These are phyloP conservation scores for Hanseniaspora nectarophila DNA, from an alignment of 805 yeast species.

Conservation along the genomic window DNA sequence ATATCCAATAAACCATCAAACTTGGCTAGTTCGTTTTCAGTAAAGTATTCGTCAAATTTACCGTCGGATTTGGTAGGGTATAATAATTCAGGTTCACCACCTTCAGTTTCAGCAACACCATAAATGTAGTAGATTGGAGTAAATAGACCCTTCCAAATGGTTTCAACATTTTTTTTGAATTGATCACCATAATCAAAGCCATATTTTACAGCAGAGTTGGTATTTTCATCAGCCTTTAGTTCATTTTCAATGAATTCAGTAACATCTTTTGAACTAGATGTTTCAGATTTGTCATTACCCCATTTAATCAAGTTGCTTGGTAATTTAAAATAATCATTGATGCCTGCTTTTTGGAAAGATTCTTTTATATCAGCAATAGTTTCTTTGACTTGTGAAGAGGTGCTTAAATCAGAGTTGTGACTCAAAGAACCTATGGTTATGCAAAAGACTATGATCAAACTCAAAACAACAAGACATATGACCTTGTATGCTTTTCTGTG, in stretches of 20 bases:
- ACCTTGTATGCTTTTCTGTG: slow-evolving; percentile 9
- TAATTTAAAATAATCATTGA: background rate
- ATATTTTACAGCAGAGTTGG: background rate
- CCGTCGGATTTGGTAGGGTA: slow-evolving; percentile 11
- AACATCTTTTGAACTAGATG: background rate
- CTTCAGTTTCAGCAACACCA: background rate
- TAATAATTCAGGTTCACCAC: background rate
- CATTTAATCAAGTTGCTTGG: slow-evolving; percentile 6
- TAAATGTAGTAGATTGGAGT: slow-evolving; percentile 13
- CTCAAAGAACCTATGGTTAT: background rate
- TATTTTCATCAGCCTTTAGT: background rate
- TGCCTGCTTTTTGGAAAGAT: background rate
- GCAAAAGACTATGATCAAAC: background rate
- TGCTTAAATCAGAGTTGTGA: slow-evolving; percentile 1
- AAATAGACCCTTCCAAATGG: slow-evolving; percentile 14
- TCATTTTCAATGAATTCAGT: slow-evolving; percentile 4
- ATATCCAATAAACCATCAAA: slow-evolving; percentile 4
- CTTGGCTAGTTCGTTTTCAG: background rate
- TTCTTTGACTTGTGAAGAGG: background rate
- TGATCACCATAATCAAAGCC: slow-evolving; percentile 7
- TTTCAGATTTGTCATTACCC: slow-evolving; percentile 4
- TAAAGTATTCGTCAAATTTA: background rate
- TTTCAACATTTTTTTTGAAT: slow-evolving; percentile 12
- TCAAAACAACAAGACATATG: background rate
- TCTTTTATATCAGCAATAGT: background rate